Conservation (phyloP, 441 rosid species). For the Arabidopsis lyrata region DNA sequence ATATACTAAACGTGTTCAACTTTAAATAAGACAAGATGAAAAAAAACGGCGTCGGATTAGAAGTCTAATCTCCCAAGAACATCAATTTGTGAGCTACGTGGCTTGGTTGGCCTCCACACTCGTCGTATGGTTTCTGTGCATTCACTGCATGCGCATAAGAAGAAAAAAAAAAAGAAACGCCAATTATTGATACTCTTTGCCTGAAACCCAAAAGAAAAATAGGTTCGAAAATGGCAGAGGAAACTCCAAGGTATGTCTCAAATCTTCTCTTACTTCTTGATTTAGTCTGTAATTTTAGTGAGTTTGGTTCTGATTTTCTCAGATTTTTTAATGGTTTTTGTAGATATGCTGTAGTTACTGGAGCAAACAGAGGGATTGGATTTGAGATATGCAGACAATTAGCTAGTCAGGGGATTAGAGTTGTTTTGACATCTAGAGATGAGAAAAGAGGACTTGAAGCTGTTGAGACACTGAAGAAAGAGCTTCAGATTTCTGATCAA, state of each 20-base stretch:
- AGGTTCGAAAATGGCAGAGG: slow-evolving; percentile 30
- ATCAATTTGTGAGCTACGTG: slow-evolving; percentile 10
- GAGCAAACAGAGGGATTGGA: slow-evolving; percentile 62
- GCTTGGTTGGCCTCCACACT: background rate
- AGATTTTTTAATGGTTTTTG: background rate
- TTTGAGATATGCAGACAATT: slow-evolving; percentile 53
- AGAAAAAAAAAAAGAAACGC: background rate
- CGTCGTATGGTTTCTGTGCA: background rate
- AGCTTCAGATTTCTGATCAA: slow-evolving; percentile 40
- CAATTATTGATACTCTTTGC: background rate
- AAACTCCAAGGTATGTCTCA: slow-evolving; percentile 28
- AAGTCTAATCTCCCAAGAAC: slow-evolving; percentile 3
- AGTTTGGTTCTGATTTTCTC: background rate
- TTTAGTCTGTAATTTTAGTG: background rate
- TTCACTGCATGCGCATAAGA: background rate
- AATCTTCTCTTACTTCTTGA: background rate
- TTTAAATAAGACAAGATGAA: too few species aligned
- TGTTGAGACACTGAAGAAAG: slow-evolving; percentile 46
- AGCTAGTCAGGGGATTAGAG: slow-evolving; percentile 47
- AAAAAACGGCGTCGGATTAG: background rate
- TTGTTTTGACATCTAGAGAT: slow-evolving; percentile 59
- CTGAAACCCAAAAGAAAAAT: slow-evolving; percentile 2
- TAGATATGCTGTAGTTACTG: slow-evolving; percentile 57
- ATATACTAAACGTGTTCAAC: too few species aligned
- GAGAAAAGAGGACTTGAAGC: slow-evolving; percentile 60